Conservation (phyloP, 257 asterid species). For the Catharanthus roseus region DNA sequence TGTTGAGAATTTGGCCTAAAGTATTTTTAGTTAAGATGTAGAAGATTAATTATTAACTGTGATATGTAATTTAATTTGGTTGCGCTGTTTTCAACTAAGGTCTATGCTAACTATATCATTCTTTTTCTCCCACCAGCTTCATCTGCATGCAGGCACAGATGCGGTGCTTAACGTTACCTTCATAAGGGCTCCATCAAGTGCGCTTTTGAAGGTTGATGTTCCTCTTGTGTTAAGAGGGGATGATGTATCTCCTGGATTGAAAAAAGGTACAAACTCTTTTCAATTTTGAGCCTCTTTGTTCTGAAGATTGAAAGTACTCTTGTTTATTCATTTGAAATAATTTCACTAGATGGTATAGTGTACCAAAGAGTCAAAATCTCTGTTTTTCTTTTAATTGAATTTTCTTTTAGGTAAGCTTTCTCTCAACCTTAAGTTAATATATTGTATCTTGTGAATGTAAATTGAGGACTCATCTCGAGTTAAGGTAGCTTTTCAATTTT, state of each 20-base stretch:
- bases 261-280: conserved; percentile 39
- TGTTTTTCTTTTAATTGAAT: not conserved
- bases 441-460: no score
- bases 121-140: conserved; percentile 57
- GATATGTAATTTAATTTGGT: not conserved
- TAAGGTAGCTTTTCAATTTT: no score
- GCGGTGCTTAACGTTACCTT: conserved; percentile 81
- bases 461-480: no score
- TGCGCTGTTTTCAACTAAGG: conserved; percentile 18
- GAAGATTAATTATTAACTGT: no score
- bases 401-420: no score
- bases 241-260: conserved; percentile 83
- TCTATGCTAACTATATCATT: conserved; percentile 18
- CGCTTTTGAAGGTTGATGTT: conserved; percentile 62
- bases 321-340: not conserved
- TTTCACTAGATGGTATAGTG: not conserved
- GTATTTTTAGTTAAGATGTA: no score
- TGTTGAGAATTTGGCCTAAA: no score
- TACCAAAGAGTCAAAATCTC: not conserved
- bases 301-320: conserved; percentile 6
- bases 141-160: conserved; percentile 74
- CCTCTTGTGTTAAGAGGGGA: conserved; percentile 83
- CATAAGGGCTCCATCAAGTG: conserved; percentile 84
- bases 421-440: no score
- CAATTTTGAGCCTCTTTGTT: not conserved